Evolutionary conservation across 2,329 filamentous ascomycete genomes (phyloP).

Genomic region (Pseudogymnoascus destructans): DNA sequence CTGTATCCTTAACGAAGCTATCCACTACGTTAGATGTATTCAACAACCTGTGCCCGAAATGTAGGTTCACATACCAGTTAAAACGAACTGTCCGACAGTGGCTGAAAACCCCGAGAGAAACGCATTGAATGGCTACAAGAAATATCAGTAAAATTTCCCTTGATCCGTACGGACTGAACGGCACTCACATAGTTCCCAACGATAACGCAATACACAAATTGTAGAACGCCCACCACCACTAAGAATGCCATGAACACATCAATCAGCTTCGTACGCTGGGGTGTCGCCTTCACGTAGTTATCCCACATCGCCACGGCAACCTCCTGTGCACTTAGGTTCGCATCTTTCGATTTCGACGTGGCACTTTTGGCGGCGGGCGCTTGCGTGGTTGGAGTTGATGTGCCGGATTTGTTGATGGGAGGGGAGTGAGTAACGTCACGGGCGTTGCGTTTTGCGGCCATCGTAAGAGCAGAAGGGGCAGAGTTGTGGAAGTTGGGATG

Average conservation of each 20-base stretch:
- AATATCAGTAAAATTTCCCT: conserved; percentile 11
- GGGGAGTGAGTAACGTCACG: conserved; percentile 20
- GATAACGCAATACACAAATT: conserved; percentile 86
- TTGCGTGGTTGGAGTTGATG: conserved; percentile 21
- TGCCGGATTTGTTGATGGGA: conserved; percentile 16
- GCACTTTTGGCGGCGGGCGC: conserved; percentile 16
- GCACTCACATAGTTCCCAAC: conserved; percentile 83
- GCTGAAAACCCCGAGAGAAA: conserved; percentile 92
- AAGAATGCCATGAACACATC: conserved; percentile 87
- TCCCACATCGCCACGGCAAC: conserved; percentile 59
- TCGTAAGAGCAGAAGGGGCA: conserved; percentile 21
- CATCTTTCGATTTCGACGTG: conserved; percentile 18
- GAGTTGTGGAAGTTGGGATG: conserved; percentile 14
- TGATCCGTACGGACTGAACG: background rate
- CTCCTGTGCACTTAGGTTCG: conserved; percentile 28
- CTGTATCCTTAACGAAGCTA: conserved; percentile 74
- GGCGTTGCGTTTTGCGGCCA: conserved; percentile 40
- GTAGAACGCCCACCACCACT: conserved; percentile 70
- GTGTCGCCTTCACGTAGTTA: conserved; percentile 68
- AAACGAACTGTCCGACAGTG: conserved; percentile 92
- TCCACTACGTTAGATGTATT: conserved; percentile 1
- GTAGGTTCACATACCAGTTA: conserved; percentile 52
- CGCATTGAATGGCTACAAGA: conserved; percentile 84
- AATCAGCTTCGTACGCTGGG: conserved; percentile 82
- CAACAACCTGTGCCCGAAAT: background rate